Percentiles rank a stretch among this genome's conserved stretches.
Evolutionary conservation across 768 basidiomycete genomes (phyloP).

Genomic region (Artomyces pyxidatus): DNA sequence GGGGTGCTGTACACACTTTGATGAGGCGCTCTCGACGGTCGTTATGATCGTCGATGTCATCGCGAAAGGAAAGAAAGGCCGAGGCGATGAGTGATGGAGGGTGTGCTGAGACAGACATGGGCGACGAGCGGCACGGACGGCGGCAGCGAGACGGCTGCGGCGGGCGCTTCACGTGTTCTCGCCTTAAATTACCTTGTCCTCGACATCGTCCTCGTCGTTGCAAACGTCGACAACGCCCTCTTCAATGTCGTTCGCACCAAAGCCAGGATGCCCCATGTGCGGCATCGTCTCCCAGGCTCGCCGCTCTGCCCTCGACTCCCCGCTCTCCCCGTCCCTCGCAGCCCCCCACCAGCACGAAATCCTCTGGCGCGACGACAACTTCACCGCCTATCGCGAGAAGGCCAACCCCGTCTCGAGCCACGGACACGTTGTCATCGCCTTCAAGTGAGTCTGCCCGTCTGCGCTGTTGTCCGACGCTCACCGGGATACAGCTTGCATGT

Average conservation of each 20-base stretch:
- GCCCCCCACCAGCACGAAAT: constrained; percentile 41
- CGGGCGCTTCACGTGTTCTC: not conserved
- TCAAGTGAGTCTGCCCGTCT: constrained; percentile 49
- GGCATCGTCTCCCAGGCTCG: constrained; percentile 55
- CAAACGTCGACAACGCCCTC: not conserved
- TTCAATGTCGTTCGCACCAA: constrained; percentile 48
- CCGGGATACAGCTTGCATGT: constrained; percentile 57
- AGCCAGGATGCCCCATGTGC: constrained; percentile 71
- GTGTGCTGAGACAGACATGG: constrained; percentile 3
- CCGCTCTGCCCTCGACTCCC: constrained; percentile 28
- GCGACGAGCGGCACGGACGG: not conserved
- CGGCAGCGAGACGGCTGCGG: not conserved
- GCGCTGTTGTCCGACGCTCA: constrained; percentile 3
- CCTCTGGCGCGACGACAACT: constrained; percentile 71
- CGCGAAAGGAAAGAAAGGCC: constrained; percentile 56
- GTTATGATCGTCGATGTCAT: constrained; percentile 73
- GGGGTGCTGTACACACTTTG: constrained; percentile 44
- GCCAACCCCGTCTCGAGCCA: constrained; percentile 63
- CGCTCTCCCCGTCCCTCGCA: constrained; percentile 40
- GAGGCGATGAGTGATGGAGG: constrained; percentile 18
- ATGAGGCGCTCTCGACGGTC: constrained; percentile 87
- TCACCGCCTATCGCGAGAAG: constrained; percentile 66
- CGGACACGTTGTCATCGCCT: constrained; percentile 64
- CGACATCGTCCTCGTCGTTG: not conserved
- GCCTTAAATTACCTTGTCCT: not conserved